Evolutionary conservation across 2,329 filamentous ascomycete species (phyloP).

Genomic region (Penicillium sp.): DNA sequence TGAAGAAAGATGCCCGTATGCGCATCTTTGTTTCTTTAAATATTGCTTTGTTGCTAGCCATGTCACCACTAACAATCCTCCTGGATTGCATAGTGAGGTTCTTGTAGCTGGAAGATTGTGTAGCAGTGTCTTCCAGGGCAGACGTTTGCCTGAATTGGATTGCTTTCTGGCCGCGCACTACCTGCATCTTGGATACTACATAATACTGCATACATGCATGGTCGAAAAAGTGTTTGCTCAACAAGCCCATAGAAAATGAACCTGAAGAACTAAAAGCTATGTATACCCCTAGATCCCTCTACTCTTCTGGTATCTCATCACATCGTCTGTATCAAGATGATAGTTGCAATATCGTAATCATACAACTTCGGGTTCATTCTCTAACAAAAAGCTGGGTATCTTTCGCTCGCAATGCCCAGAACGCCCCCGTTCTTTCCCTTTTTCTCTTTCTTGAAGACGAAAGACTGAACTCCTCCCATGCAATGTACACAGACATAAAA

Average conservation of each 20-base stretch:
- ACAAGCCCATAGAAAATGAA: neutral
- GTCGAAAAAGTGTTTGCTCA: neutral
- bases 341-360: neutral
- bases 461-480: neutral
- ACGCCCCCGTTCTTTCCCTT: neutral
- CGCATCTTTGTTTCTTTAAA: neutral
- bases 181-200: neutral
- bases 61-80: neutral
- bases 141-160: neutral
- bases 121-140: neutral
- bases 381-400: conserved; percentile 5
- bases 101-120: neutral
- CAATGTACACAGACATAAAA: neutral
- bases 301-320: neutral
- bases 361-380: neutral
- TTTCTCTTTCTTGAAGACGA: neutral
- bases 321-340: neutral
- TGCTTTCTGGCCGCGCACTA: neutral
- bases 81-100: neutral
- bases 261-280: neutral
- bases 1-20: neutral
- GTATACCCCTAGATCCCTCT: neutral
- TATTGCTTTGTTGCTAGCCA: neutral
- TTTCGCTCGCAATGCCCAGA: conserved; percentile 1
- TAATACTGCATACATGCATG: neutral